Evolutionary conservation across 148 eudicot genomes (phyloP).

Genomic region (Spergularia bocconei): DNA sequence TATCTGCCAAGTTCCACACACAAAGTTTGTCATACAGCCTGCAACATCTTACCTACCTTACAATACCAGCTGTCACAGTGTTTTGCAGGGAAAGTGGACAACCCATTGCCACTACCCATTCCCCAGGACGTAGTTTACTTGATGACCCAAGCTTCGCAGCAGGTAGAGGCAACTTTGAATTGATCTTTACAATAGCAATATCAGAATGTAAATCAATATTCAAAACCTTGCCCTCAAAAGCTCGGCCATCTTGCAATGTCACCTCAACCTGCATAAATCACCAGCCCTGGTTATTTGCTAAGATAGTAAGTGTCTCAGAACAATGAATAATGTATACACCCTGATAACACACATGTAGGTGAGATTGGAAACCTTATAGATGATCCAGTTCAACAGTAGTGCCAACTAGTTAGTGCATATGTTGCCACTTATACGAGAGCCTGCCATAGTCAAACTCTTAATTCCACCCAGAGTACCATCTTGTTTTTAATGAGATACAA

Average conservation of each 20-base stretch:
- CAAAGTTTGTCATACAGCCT: neutral
- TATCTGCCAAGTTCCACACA: neutral
- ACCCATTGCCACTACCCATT: conserved; percentile 95
- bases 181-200: conserved; percentile 82
- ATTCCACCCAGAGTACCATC: neutral
- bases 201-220: conserved; percentile 95
- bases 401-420: neutral
- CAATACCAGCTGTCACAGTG: conserved; percentile 94
- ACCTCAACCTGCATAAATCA: conserved; percentile 70
- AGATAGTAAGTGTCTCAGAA: neutral
- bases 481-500: no score
- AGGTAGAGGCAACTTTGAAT: conserved; percentile 83
- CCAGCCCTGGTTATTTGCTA: neutral
- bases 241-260: conserved; percentile 93
- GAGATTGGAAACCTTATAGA: neutral
- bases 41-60: conserved; percentile 47
- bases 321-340: neutral
- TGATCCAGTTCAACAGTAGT: neutral
- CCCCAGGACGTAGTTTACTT: conserved; percentile 91
- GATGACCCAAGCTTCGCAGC: conserved; percentile 79
- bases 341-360: neutral
- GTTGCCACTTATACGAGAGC: neutral
- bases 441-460: neutral
- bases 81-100: conserved; percentile 92
- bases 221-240: conserved; percentile 80